phyloP scores from a whole-genome alignment of 306 rosid genomes.

The Dalbergia oliveri region DNA sequence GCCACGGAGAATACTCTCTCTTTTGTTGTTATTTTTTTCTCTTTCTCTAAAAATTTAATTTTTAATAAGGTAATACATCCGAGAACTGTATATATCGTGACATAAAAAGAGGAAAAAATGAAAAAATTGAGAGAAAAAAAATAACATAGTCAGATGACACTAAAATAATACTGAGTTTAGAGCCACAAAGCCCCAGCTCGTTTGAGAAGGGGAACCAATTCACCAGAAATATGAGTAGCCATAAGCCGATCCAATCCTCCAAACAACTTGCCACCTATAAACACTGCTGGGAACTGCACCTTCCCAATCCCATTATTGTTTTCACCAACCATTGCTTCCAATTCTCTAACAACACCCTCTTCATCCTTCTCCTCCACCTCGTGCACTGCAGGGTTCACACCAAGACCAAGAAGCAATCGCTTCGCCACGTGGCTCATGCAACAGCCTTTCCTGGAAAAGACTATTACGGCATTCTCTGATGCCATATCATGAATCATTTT shows the following conservation, averaged over 20 bases:
- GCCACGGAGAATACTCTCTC: too few species aligned
- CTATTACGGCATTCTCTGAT: conserved; percentile 64
- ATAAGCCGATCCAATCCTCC: conserved; percentile 74
- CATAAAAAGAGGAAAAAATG: too few species aligned
- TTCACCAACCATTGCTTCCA: conserved; percentile 33
- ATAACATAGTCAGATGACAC: not conserved
- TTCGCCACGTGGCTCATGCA: conserved; percentile 75
- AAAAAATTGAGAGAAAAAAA: not conserved
- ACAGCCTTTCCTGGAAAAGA: conserved; percentile 61
- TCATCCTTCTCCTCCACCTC: conserved; percentile 72
- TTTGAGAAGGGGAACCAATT: conserved; percentile 70
- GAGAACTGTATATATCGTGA: too few species aligned
- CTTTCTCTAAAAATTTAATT: too few species aligned
- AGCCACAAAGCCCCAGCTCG: conserved; percentile 78
- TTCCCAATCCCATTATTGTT: not conserved
- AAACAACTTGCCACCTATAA: conserved; percentile 64
- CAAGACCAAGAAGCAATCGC: conserved; percentile 63
- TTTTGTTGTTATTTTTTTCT: too few species aligned
- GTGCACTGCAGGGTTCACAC: conserved; percentile 59
- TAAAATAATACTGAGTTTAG: not conserved
- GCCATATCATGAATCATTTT: conserved; percentile 43
- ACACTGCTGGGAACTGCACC: conserved; percentile 64
- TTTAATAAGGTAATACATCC: too few species aligned
- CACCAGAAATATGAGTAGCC: conserved; percentile 78
- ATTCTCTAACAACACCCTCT: conserved; percentile 26